These are phyloP conservation scores for Achaetomiella virescens DNA, from an alignment of 495 filamentous ascomycete genomes.

Conservation along the genomic window DNA sequence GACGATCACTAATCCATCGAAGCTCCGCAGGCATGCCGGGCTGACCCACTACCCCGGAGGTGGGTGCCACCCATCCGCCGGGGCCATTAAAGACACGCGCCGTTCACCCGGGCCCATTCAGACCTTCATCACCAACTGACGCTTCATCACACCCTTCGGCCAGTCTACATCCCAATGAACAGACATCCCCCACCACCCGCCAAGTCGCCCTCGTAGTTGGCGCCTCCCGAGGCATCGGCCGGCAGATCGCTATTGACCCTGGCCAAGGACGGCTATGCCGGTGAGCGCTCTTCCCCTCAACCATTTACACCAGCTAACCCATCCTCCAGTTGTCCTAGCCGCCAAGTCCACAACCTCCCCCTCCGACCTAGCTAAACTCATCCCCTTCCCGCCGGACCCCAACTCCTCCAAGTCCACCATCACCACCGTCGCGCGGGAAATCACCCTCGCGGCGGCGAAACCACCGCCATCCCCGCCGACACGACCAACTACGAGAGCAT, in stretches of 20 bases:
- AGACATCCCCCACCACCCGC: slow-evolving; percentile 11
- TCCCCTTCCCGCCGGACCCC: slow-evolving; percentile 73
- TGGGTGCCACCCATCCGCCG: neutral
- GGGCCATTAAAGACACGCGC: neutral
- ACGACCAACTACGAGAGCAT: slow-evolving; percentile 60
- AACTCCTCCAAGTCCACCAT: slow-evolving; percentile 75
- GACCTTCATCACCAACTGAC: neutral
- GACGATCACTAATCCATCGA: slow-evolving; percentile 19
- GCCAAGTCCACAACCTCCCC: slow-evolving; percentile 72
- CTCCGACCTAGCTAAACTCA: slow-evolving; percentile 50
- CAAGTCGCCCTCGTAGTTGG: slow-evolving; percentile 64
- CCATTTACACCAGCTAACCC: neutral
- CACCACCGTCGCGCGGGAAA: slow-evolving; percentile 76
- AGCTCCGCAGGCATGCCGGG: neutral
- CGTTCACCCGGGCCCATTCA: neutral
- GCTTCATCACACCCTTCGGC: neutral
- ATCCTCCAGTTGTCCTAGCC: slow-evolving; percentile 60
- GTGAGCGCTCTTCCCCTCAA: slow-evolving; percentile 32
- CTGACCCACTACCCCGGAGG: neutral
- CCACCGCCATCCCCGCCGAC: slow-evolving; percentile 64
- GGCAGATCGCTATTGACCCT: slow-evolving; percentile 73
- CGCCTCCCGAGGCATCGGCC: slow-evolving; percentile 70
- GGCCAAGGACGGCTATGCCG: slow-evolving; percentile 62
- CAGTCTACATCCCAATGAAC: neutral
- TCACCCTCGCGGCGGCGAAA: slow-evolving; percentile 59